Percentiles rank a stretch among this genome's conserved stretches.
Conservation (phyloP, 805 yeast species). For the Pichia insulana region DNA sequence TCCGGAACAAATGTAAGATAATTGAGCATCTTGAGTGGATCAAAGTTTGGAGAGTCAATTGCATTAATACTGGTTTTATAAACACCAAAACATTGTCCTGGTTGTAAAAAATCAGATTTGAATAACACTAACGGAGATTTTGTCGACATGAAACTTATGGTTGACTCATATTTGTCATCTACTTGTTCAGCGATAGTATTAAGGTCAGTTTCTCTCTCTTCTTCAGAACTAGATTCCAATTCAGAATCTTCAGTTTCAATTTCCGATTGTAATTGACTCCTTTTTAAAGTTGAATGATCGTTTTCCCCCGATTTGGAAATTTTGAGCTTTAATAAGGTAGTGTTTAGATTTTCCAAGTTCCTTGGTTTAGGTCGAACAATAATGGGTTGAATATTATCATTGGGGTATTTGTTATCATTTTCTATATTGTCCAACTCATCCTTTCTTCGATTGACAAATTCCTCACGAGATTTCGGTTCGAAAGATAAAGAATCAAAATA, state of each 20-base stretch:
- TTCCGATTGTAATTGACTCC: slow-evolving; percentile 27
- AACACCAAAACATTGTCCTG: slow-evolving; percentile 47
- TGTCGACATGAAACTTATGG: slow-evolving; percentile 50
- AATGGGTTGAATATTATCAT: not conserved
- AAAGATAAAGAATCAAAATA: slow-evolving; percentile 45
- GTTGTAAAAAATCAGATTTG: slow-evolving; percentile 34
- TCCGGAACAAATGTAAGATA: slow-evolving; percentile 12
- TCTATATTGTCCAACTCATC: slow-evolving; percentile 8
- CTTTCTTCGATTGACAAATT: slow-evolving; percentile 14
- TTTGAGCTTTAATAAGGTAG: slow-evolving; percentile 3
- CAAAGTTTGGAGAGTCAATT: slow-evolving; percentile 25
- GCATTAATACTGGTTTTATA: slow-evolving; percentile 55
- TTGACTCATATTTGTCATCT: slow-evolving; percentile 21
- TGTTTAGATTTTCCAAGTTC: not conserved
- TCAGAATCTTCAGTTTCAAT: not conserved
- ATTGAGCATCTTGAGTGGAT: slow-evolving; percentile 44
- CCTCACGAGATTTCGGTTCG: slow-evolving; percentile 20
- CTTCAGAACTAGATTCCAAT: slow-evolving; percentile 1
- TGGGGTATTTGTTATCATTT: not conserved
- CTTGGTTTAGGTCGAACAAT: slow-evolving; percentile 13
- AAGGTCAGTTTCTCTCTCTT: slow-evolving; percentile 5
- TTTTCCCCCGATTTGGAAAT: not conserved
- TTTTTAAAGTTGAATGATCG: not conserved
- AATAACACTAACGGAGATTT: slow-evolving; percentile 63
- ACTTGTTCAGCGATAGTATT: not conserved